Conservation (phyloP, 2,329 filamentous ascomycete genomes). For the Anthostomella pinea region DNA sequence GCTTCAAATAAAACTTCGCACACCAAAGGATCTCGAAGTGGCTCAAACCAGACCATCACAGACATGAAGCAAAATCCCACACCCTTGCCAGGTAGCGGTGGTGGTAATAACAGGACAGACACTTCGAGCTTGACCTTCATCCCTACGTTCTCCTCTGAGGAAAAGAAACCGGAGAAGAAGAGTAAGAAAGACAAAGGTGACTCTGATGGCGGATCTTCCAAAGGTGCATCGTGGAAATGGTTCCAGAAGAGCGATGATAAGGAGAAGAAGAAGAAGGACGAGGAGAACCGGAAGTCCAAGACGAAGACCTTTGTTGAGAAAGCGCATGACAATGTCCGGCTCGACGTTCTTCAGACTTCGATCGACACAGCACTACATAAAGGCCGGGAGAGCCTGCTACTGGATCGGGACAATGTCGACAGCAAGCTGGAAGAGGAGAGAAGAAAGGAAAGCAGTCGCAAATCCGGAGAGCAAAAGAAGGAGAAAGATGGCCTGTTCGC, state of each 20-base stretch:
- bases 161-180: constrained; percentile 72
- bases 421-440: constrained; percentile 74
- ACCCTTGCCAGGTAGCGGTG: constrained; percentile 66
- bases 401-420: constrained; percentile 75
- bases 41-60: constrained; percentile 51
- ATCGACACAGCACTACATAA: constrained; percentile 67
- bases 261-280: constrained; percentile 63
- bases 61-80: constrained; percentile 66
- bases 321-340: constrained; percentile 72
- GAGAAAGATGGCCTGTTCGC: constrained; percentile 94
- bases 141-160: constrained; percentile 66
- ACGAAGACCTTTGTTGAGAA: constrained; percentile 55
- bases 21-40: constrained; percentile 30
- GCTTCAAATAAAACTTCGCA: constrained; percentile 18
- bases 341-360: constrained; percentile 84
- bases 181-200: constrained; percentile 71
- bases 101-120: constrained; percentile 67
- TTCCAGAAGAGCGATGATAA: constrained; percentile 72
- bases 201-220: constrained; percentile 51
- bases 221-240: constrained; percentile 83
- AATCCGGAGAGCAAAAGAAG: constrained; percentile 74
- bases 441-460: constrained; percentile 75
- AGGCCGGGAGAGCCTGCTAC: constrained; percentile 77
- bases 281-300: constrained; percentile 65
- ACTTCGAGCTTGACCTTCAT: constrained; percentile 79